Percentiles rank a stretch among this genome's conserved stretches.
Conservation (phyloP, 768 basidiomycete species). For the Coprinellus aureogranulatus region DNA sequence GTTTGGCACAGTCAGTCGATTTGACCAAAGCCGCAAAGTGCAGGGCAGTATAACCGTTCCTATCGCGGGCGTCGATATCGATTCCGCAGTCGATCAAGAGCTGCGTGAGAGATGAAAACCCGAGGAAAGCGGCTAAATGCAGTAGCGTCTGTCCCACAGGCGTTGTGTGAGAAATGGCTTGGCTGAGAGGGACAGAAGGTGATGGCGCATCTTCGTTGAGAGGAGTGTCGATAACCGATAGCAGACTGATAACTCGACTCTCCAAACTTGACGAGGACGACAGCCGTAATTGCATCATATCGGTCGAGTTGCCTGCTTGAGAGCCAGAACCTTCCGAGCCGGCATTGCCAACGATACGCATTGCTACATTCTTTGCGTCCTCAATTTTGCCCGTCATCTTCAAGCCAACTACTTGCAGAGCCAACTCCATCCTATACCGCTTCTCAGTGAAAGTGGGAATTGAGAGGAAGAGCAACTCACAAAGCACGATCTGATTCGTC, state of each 20-base stretch:
- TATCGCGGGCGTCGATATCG: conserved; percentile 81
- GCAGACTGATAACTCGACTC: conserved; percentile 72
- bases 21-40: conserved; percentile 77
- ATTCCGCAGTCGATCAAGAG: conserved; percentile 72
- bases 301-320: conserved; percentile 27
- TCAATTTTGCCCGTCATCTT: conserved; percentile 97
- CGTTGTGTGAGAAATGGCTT: conserved; percentile 70
- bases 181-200: conserved; percentile 37
- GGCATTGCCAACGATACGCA: conserved; percentile 85
- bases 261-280: conserved; percentile 62
- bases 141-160: conserved; percentile 81
- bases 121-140: conserved; percentile 81
- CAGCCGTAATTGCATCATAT: conserved; percentile 52
- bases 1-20: conserved; percentile 58
- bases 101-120: conserved; percentile 63
- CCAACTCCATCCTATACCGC: conserved; percentile 81
- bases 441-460: conserved; percentile 10
- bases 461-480: conserved; percentile 35
- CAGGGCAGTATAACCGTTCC: conserved; percentile 86
- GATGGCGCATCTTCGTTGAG: conserved; percentile 43
- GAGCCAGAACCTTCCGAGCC: conserved; percentile 49
- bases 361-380: conserved; percentile 88
- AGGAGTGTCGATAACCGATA: conserved; percentile 72
- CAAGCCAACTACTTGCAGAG: conserved; percentile 89
- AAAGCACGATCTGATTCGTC: conserved; percentile 88